Evolutionary conservation across 1,284 basidiomycete genomes (phyloP), one percentile per base, ranked within the genome.

Genomic region (Malassezia pachydermatis): DNA sequence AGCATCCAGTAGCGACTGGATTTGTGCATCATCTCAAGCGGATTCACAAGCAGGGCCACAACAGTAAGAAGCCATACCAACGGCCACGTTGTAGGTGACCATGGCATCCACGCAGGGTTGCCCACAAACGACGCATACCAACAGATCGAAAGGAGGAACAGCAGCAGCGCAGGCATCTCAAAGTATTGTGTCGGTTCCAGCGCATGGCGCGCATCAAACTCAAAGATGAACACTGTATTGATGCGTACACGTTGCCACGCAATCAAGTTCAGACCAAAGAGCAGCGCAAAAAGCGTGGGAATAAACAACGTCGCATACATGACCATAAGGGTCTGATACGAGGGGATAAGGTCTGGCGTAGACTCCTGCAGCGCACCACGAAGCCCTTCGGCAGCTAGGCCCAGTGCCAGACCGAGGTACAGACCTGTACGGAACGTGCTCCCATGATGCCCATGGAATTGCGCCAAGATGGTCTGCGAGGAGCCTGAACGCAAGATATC

Each of bases 141-240:
- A 34, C 83, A 81, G 62, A 83, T 84, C 48, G 78, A 80, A 1
- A 95, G 78, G 0, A 83, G 78, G n/a, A 81, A 75, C 37, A 90
- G 76, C 16, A 92, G 72, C 53, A 89, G 76, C 11, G 82, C 77
- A 0, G 90, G 89, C 16, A 87, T 78, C 84, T 90, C 62, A 51
- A 88, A 82, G 66, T 84, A 95, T 70, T 86, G 80, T 32, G 82
- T 79, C 61, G 81, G 79, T 67, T 94, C 86, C 43, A 92, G 75
- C 29, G 78, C 79, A 24, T 82, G 82, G 44, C 84, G 77, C 10
- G 84, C 72, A 59, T 90, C 81, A 51, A 59, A 69, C 42, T 71
- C 67, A 62, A 95, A 90, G 43, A 95, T 90, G 71, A 95, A 92
- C 17, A 81, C 78, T 57, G 88, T 88, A 70, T 92, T 94, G 65